Conservation (phyloP, 75 land plant species). For the Cunninghamia lanceolata region DNA sequence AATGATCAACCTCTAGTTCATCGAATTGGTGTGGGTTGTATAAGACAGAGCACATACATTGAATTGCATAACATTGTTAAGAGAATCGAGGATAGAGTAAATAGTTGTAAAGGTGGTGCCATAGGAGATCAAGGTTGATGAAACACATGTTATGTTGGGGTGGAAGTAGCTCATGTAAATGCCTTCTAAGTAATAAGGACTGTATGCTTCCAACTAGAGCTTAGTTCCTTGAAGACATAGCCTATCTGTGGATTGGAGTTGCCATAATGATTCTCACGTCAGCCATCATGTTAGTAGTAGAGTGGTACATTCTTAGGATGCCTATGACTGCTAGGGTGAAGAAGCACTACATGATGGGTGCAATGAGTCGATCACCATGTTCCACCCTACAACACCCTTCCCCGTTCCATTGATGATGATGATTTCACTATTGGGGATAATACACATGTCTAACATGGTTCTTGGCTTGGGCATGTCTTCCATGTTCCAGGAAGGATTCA, state of each 20-base stretch:
- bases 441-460: slow-evolving; percentile 77
- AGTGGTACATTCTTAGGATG: slow-evolving; percentile 69
- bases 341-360: slow-evolving; percentile 16
- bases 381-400: slow-evolving; percentile 69
- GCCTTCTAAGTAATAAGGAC: slow-evolving; percentile 30
- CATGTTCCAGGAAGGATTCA: too few species aligned
- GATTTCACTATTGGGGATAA: slow-evolving; percentile 63
- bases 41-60: slow-evolving; percentile 48
- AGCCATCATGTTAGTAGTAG: slow-evolving; percentile 44
- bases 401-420: slow-evolving; percentile 68
- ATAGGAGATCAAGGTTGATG: slow-evolving; percentile 22
- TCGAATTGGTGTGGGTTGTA: slow-evolving; percentile 49
- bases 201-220: slow-evolving; percentile 41
- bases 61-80: slow-evolving; percentile 14
- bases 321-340: slow-evolving; percentile 19
- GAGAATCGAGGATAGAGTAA: slow-evolving; percentile 6
- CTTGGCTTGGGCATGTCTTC: too few species aligned
- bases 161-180: slow-evolving; percentile 13
- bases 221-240: slow-evolving; percentile 54
- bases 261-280: slow-evolving; percentile 51
- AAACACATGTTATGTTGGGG: slow-evolving; percentile 6
- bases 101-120: slow-evolving; percentile 11
- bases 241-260: slow-evolving; percentile 55
- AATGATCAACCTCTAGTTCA: slow-evolving; percentile 64
- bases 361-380: slow-evolving; percentile 31